Evolutionary conservation across 139 green algal genomes (phyloP).

Genomic region (Chlorokybus atmophyticus): DNA sequence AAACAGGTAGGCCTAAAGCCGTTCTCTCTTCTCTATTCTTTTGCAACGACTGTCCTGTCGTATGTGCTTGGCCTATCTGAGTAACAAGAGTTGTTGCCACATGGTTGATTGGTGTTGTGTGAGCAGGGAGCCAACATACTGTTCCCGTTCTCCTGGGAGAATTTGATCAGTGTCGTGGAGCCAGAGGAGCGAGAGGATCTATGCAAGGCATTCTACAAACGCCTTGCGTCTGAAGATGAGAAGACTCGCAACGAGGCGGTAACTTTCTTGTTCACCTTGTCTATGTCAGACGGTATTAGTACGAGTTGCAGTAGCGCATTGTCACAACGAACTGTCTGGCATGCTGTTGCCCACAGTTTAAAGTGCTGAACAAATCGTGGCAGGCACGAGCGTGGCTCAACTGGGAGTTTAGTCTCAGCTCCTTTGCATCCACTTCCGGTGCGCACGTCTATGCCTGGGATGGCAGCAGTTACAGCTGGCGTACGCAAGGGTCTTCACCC

Average conservation of each 20-base stretch:
- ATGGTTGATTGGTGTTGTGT: conserved; percentile 3
- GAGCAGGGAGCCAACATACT: conserved; percentile 13
- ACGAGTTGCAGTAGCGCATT: not conserved
- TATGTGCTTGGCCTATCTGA: not conserved
- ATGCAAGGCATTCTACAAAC: conserved; percentile 4
- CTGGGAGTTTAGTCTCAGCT: conserved; percentile 17
- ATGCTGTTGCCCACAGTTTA: not conserved
- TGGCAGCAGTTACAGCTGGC: conserved; percentile 5
- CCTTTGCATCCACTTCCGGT: conserved; percentile 5
- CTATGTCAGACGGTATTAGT: not conserved
- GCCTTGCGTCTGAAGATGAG: conserved; percentile 3
- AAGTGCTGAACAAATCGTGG: not conserved
- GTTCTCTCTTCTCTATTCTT: not conserved
- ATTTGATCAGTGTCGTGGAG: conserved; percentile 1
- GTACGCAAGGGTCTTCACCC: too few species aligned
- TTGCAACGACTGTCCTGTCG: not conserved
- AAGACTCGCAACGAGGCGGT: not conserved
- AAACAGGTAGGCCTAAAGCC: conserved; percentile 5
- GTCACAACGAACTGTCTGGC: not conserved
- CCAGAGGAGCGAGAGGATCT: not conserved
- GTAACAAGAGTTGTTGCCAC: not conserved
- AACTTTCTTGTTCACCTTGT: not conserved
- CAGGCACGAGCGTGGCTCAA: conserved; percentile 11
- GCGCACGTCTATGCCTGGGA: conserved; percentile 11
- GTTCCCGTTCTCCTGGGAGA: conserved; percentile 18